These are phyloP conservation scores for Hyaloscypha bicolor DNA, from an alignment of 495 filamentous ascomycete genomes.

Conservation along the genomic window DNA sequence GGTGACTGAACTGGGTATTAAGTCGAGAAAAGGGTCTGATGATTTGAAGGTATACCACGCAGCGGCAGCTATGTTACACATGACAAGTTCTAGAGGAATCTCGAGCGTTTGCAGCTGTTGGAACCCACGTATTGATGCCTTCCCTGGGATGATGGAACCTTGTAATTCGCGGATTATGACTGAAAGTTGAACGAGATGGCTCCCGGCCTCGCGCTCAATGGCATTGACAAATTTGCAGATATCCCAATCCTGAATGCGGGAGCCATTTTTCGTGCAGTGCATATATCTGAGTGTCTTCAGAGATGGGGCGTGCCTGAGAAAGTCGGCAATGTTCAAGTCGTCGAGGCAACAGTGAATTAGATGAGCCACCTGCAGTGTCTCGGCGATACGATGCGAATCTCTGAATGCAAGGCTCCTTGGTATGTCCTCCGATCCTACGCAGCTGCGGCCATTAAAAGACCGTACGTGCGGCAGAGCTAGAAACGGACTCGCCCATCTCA, in stretches of 20 bases:
- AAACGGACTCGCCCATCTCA: slow-evolving; percentile 35
- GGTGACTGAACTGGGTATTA: slow-evolving; percentile 36
- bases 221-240: slow-evolving; percentile 41
- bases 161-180: slow-evolving; percentile 31
- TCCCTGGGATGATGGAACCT: slow-evolving; percentile 37
- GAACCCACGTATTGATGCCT: slow-evolving; percentile 39
- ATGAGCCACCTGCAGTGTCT: slow-evolving; percentile 33
- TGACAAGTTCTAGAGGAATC: slow-evolving; percentile 38
- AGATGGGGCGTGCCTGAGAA: slow-evolving; percentile 38
- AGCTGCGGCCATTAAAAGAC: slow-evolving; percentile 34
- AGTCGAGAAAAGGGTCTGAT: slow-evolving; percentile 31
- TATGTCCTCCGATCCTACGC: slow-evolving; percentile 28
- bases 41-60: slow-evolving; percentile 23
- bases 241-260: slow-evolving; percentile 36
- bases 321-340: slow-evolving; percentile 37
- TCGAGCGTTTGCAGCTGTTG: slow-evolving; percentile 37
- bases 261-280: slow-evolving; percentile 32
- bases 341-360: slow-evolving; percentile 38
- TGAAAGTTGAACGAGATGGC: slow-evolving; percentile 39
- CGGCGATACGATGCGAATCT: slow-evolving; percentile 29
- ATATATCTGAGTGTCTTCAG: slow-evolving; percentile 39
- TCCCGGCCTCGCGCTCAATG: slow-evolving; percentile 38
- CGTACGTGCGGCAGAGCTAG: slow-evolving; percentile 35
- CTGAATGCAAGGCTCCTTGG: slow-evolving; percentile 27
- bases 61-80: slow-evolving; percentile 37